Evolutionary conservation across 2,329 filamentous ascomycete species (phyloP), one percentile per base, ranked within the genome.

Genomic region (Colletotrichum sp.): DNA sequence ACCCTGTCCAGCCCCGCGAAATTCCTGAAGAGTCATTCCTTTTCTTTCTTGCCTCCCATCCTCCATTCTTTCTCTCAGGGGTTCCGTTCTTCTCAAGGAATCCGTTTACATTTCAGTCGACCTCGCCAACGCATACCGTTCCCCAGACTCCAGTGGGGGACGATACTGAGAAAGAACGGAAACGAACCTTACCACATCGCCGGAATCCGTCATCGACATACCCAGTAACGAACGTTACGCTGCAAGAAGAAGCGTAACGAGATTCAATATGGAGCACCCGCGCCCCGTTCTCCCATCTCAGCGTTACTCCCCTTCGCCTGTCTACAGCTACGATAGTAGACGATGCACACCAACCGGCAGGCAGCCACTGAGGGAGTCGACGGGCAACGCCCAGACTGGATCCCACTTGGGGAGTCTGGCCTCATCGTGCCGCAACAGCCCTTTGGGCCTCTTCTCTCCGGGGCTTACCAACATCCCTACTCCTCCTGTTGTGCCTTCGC

Each of bases 341-440:
- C 86, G 88, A 83, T 82, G 75, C 82, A 80, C 80, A 84, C 80
- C 78, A 78, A 79, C 82, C 82, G 69, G 69, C 79, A 80, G 88
- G 76, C 84, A 87, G 76, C 89, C 90, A 34, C 85, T 92, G 49
- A 85, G 88, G 73, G 90, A 92, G 79, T 87, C 88, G 24, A 89
- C 86, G 15, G 87, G 88, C 79, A 92, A 91, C 82, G 84, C 86
- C 63, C 90, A 91, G 80, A 80, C 84, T 39, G 70, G 64, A 55
- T 76, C 74, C n/a, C 71, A 76, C 28, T 65, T 74, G 77, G 81
- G 85, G 77, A 76, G 64, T 64, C 80, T 88, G 78, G 85, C 85
- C 34, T 74, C 73, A 15, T 85, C 88, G 55, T 88, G 87, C 81
- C 86, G 88, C 82, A 86, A 84, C 78, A 86, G 83, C 78, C 84